Conservation (phyloP, 768 basidiomycete species). For the Kwoniella dendrophila region DNA sequence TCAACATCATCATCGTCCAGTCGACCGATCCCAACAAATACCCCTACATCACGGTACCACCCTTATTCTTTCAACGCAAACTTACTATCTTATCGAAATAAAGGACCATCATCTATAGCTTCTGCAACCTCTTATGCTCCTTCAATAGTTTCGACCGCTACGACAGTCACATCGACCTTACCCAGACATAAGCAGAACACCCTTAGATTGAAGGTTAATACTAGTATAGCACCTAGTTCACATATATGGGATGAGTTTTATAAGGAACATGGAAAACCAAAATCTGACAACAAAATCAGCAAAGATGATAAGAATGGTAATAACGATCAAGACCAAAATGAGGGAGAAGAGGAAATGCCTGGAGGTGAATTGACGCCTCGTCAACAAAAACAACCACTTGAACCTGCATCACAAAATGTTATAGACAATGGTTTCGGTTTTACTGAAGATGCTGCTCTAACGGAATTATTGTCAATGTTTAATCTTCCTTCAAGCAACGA, state of each 20-base stretch:
- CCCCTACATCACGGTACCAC: neutral
- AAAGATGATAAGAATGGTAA: neutral
- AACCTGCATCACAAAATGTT: neutral
- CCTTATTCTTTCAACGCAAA: slow-evolving; percentile 5
- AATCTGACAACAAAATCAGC: neutral
- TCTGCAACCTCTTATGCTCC: slow-evolving; percentile 11
- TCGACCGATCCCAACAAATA: neutral
- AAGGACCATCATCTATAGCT: slow-evolving; percentile 3
- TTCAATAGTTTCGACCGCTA: neutral
- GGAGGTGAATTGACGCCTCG: neutral
- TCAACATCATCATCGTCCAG: neutral
- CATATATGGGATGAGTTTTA: slow-evolving; percentile 23
- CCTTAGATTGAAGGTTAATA: slow-evolving; percentile 14
- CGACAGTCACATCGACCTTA: neutral
- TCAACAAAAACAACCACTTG: no score
- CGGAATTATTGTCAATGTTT: slow-evolving; percentile 18
- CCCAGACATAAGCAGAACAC: neutral
- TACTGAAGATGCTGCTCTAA: neutral
- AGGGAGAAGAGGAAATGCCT: neutral
- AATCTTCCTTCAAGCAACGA: slow-evolving; percentile 6
- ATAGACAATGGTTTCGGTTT: neutral
- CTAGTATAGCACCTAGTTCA: slow-evolving; percentile 14
- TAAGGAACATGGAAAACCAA: slow-evolving; percentile 3
- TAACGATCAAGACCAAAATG: neutral
- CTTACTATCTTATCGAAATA: neutral